Evolutionary conservation across 768 basidiomycete genomes (phyloP).

Genomic region (Chalciporus chontae): DNA sequence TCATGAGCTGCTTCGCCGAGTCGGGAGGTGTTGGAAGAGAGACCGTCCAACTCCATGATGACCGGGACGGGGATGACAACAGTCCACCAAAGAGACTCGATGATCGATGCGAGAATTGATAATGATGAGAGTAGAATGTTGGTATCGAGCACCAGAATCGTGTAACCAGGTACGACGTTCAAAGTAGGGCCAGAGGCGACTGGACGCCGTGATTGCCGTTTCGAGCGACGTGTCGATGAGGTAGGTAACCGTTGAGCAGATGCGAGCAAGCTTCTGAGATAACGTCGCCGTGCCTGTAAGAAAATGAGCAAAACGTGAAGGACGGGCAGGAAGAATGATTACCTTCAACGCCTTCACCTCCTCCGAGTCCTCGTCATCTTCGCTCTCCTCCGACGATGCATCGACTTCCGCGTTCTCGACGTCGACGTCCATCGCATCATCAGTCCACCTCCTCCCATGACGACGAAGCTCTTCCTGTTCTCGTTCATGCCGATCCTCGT

Average conservation of each 20-base stretch:
- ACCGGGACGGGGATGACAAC: conserved; percentile 90
- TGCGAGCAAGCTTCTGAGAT: conserved; percentile 68
- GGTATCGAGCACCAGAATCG: conserved; percentile 88
- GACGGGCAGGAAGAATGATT: conserved; percentile 12
- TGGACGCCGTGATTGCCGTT: conserved; percentile 26
- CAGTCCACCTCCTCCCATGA: conserved; percentile 57
- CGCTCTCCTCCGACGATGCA: conserved; percentile 41
- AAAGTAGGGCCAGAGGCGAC: conserved; percentile 40
- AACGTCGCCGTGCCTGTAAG: conserved; percentile 64
- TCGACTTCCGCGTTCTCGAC: conserved; percentile 47
- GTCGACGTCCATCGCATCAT: conserved; percentile 73
- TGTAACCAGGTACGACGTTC: conserved; percentile 77
- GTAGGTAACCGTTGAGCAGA: conserved; percentile 33
- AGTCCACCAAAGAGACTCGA: conserved; percentile 83
- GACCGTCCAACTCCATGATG: conserved; percentile 96
- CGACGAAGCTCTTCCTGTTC: conserved; percentile 68
- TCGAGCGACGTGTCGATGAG: conserved; percentile 27
- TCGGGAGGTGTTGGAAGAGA: conserved; percentile 56
- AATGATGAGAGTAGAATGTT: conserved; percentile 90
- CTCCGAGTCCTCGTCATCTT: conserved; percentile 66
- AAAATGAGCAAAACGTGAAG: conserved; percentile 7
- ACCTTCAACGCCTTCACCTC: conserved; percentile 84
- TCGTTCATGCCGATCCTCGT: conserved; percentile 62
- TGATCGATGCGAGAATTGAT: conserved; percentile 62
- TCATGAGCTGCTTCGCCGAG: conserved; percentile 73